Evolutionary conservation across 208 protist species (phyloP), one percentile per base, ranked within the genome.

Genomic region (Acanthamoeba culbertsoni): DNA sequence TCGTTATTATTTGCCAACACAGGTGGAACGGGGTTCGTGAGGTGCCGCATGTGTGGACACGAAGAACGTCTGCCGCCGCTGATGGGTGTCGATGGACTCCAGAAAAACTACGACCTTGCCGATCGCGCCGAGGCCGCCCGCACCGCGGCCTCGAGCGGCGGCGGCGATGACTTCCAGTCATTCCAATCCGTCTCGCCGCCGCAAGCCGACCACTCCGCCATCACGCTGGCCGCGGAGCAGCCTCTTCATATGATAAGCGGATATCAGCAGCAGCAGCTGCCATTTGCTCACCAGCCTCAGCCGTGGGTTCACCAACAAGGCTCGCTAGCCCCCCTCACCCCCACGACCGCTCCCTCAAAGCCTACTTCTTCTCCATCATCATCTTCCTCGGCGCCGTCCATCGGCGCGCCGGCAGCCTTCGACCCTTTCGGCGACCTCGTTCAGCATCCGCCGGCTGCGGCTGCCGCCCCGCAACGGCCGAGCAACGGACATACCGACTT

Each of bases 31-130:
- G 65, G 65, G 3, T 6, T 23, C 33, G 65, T 75, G 35, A 75
- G 10, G 4, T 75, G 65, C 37, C 7, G 5, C 7, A 16, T 75
- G 5, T 75, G 65, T 35, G 23, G 65, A 16, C 65, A 26, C 23
- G 14, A 75, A 35, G 65, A 75, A 35, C 65, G 37, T 7, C 65
- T 75, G 65, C 65, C 65, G 6, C 65, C 65, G 31, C 37, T 75
- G 23, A 75, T 75, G 65, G 65, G 65, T 35, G 65, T 42, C 35
- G 65, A 75, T 4, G 65, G 65, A 3, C 65, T 75, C 8, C 65
- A 75, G 65, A 75, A 75, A 35, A 75, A 75, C 65, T 75, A 75
- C 65, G 65, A 75, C 35, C 65, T 75, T 7, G 65, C 65, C 8
- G 65, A 75, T 26, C 65, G 65, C 31, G 65, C 65, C 35, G 65